Evolutionary conservation across 1,139 yeast genomes (phyloP).

Genomic region (Yamadazyma songkhlaensis): DNA sequence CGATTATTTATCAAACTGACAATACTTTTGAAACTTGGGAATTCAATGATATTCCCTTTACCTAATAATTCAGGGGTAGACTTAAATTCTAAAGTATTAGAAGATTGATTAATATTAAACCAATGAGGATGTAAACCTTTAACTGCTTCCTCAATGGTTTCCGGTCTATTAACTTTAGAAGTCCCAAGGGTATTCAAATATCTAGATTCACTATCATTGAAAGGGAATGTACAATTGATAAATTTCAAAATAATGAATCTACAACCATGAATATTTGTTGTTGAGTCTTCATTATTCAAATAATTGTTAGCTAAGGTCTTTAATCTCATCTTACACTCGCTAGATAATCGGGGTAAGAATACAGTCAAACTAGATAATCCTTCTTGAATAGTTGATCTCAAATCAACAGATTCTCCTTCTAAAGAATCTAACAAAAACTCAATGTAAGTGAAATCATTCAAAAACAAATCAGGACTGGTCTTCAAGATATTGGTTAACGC

Average conservation of each 20-base stretch:
- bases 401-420: conserved; percentile 59
- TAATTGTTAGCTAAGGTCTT: conserved; percentile 41
- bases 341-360: conserved; percentile 43
- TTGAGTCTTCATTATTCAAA: conserved; percentile 24
- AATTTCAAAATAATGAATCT: conserved; percentile 67
- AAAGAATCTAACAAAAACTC: conserved; percentile 74
- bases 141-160: conserved; percentile 76
- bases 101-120: conserved; percentile 47
- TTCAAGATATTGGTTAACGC: conserved; percentile 67
- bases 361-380: conserved; percentile 61
- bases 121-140: conserved; percentile 82
- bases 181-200: conserved; percentile 67
- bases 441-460: conserved; percentile 48
- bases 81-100: conserved; percentile 38
- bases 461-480: conserved; percentile 44
- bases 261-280: conserved; percentile 31
- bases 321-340: conserved; percentile 38
- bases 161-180: conserved; percentile 56
- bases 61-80: conserved; percentile 46
- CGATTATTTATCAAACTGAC: conserved; percentile 28
- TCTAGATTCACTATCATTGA: conserved; percentile 68
- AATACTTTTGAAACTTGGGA: conserved; percentile 42
- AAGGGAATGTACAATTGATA: conserved; percentile 63
- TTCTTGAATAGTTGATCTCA: conserved; percentile 70
- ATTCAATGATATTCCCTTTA: conserved; percentile 27